phyloP scores from a whole-genome alignment of 2,329 filamentous ascomycete species.

The Claviceps pusilla region DNA sequence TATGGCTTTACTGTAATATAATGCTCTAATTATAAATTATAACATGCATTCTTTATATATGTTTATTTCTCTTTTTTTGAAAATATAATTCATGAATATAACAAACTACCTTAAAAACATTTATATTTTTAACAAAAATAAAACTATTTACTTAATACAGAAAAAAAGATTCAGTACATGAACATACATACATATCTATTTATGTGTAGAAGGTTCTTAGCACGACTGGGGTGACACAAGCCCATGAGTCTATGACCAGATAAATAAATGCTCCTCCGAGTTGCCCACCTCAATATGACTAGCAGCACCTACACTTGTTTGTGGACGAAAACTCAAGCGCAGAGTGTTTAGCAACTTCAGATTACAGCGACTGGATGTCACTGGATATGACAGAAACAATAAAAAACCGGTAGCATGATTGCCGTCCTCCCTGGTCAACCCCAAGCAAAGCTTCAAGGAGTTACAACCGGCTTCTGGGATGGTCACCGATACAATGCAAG shows the following conservation, averaged over 20 bases:
- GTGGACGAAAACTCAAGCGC: neutral
- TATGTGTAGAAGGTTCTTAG: no score
- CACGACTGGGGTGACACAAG: no score
- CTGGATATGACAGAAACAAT: constrained; percentile 2
- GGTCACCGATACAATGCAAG: constrained; percentile 57
- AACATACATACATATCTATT: no score
- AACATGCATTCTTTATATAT: no score
- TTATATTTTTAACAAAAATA: no score
- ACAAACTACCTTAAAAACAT: no score
- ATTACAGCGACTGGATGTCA: neutral
- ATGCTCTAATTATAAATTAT: no score
- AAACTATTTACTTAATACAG: no score
- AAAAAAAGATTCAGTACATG: no score
- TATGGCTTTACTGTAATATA: no score
- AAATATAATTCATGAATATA: no score
- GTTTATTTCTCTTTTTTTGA: no score
- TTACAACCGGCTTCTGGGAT: constrained; percentile 61
- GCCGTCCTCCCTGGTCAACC: constrained; percentile 67
- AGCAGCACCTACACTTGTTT: neutral
- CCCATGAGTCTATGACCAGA: neutral
- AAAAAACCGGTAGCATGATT: constrained; percentile 43
- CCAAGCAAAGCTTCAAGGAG: constrained; percentile 60
- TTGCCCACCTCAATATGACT: neutral
- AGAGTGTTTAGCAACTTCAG: neutral
- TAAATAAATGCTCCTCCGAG: neutral